Evolutionary conservation across 2,329 filamentous ascomycete species (phyloP).

Genomic region (Bipolaris gigantea): DNA sequence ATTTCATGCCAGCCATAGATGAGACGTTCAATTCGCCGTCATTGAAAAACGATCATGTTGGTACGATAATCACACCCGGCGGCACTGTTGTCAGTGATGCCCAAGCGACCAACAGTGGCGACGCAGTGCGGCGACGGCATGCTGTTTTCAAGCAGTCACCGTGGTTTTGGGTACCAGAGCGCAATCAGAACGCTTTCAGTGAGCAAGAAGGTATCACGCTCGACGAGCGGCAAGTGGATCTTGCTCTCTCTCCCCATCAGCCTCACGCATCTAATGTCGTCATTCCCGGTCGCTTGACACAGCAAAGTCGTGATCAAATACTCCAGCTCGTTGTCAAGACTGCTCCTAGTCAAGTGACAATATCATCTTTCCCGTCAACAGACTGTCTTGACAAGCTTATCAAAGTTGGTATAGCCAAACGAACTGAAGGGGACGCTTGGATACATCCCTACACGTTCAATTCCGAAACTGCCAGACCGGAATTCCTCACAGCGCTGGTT

Average conservation of each 20-base stretch:
- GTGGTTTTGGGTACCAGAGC: constrained; percentile 33
- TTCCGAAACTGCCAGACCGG: constrained; percentile 24
- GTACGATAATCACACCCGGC: not conserved
- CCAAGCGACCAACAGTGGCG: constrained; percentile 1
- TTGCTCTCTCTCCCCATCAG: constrained; percentile 34
- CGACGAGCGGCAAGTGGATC: constrained; percentile 30
- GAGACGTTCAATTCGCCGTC: constrained; percentile 10
- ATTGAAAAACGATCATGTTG: not conserved
- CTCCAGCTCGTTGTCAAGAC: constrained; percentile 37
- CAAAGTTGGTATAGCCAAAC: constrained; percentile 38
- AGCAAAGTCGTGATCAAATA: constrained; percentile 31
- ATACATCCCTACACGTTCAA: constrained; percentile 39
- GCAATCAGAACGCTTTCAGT: constrained; percentile 35
- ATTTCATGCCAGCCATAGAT: constrained; percentile 22
- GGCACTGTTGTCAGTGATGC: not conserved
- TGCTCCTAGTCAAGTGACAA: constrained; percentile 28
- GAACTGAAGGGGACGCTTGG: constrained; percentile 38
- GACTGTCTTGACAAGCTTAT: constrained; percentile 35
- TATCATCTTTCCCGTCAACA: constrained; percentile 36
- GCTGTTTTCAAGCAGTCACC: constrained; percentile 20
- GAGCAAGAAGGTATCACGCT: constrained; percentile 31
- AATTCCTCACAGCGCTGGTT: constrained; percentile 34
- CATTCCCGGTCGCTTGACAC: constrained; percentile 26
- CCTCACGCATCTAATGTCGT: constrained; percentile 27
- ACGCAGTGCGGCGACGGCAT: constrained; percentile 17